These are phyloP conservation scores for Solanum bulbocastanum DNA, from an alignment of 257 asterid species.

Conservation along the genomic window DNA sequence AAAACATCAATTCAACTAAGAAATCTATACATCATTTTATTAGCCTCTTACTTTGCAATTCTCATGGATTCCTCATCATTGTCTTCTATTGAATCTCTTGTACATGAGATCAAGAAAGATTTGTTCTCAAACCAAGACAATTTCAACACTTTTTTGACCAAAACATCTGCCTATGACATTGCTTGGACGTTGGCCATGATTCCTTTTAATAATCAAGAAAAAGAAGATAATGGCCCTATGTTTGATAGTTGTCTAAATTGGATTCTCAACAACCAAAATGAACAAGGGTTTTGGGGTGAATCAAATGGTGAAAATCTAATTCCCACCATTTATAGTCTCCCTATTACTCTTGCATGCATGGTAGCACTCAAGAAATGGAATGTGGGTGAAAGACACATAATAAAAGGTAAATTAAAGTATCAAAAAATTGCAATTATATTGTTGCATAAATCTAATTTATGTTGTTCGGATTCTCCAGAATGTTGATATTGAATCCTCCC, in stretches of 20 bases:
- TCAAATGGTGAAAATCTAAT: conserved; percentile 5
- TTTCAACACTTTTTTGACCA: conserved; percentile 3
- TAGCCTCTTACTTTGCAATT: neutral
- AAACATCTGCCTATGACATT: conserved; percentile 43
- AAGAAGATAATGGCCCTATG: conserved; percentile 20
- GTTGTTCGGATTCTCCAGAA: neutral
- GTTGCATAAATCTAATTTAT: neutral
- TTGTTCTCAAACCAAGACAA: conserved; percentile 7
- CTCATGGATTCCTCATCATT: conserved; percentile 21
- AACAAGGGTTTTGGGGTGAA: conserved; percentile 47
- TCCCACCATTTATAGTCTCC: conserved; percentile 36
- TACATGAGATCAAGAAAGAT: conserved; percentile 22
- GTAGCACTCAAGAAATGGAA: conserved; percentile 41
- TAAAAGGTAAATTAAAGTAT: conserved; percentile 15
- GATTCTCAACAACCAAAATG: conserved; percentile 38
- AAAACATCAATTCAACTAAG: neutral
- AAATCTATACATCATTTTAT: neutral
- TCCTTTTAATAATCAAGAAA: conserved; percentile 6
- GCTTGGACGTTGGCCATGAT: conserved; percentile 57
- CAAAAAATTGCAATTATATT: neutral
- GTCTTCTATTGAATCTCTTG: conserved; percentile 21
- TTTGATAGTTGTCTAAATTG: conserved; percentile 33
- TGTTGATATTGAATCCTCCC: neutral
- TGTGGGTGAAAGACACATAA: conserved; percentile 14
- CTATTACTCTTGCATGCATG: conserved; percentile 49